phyloP scores from a whole-genome alignment of 768 basidiomycete genomes.

The Pleurotus djamor region DNA sequence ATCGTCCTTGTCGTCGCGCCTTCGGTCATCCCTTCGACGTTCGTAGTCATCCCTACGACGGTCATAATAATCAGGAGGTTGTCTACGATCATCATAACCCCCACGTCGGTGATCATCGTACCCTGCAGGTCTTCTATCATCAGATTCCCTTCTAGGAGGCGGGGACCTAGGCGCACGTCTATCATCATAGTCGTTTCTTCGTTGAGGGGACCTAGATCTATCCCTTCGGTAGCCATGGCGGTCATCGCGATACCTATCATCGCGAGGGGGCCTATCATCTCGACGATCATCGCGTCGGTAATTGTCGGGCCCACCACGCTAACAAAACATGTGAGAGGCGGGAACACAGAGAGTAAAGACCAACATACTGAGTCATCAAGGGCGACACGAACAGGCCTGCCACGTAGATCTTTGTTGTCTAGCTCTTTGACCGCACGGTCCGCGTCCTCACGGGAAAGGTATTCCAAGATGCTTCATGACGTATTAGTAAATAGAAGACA shows the following conservation, averaged over 20 bases:
- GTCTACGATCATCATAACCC: slow-evolving; percentile 80
- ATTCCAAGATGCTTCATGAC: slow-evolving; percentile 78
- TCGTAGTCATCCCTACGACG: slow-evolving; percentile 80
- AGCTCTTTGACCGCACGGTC: slow-evolving; percentile 90
- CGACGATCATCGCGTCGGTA: slow-evolving; percentile 76
- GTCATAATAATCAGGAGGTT: slow-evolving; percentile 84
- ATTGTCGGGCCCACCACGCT: slow-evolving; percentile 72
- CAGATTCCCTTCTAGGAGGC: slow-evolving; percentile 75
- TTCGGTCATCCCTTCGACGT: slow-evolving; percentile 70
- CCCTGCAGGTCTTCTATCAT: slow-evolving; percentile 88
- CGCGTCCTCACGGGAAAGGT: slow-evolving; percentile 83
- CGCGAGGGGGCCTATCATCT: slow-evolving; percentile 51
- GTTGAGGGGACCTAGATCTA: slow-evolving; percentile 74
- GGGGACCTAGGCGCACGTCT: slow-evolving; percentile 78
- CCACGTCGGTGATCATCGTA: slow-evolving; percentile 89
- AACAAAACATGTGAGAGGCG: slow-evolving; percentile 7
- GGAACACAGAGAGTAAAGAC: slow-evolving; percentile 2
- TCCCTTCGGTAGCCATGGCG: slow-evolving; percentile 66
- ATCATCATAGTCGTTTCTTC: slow-evolving; percentile 70
- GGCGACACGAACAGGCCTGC: slow-evolving; percentile 72
- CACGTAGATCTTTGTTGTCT: slow-evolving; percentile 85
- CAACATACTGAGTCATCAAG: slow-evolving; percentile 57
- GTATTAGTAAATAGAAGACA: not conserved
- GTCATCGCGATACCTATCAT: slow-evolving; percentile 55
- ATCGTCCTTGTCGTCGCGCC: slow-evolving; percentile 84